Conservation (phyloP, 140 eudicot genomes). For the Erigeron philadelphicus region DNA sequence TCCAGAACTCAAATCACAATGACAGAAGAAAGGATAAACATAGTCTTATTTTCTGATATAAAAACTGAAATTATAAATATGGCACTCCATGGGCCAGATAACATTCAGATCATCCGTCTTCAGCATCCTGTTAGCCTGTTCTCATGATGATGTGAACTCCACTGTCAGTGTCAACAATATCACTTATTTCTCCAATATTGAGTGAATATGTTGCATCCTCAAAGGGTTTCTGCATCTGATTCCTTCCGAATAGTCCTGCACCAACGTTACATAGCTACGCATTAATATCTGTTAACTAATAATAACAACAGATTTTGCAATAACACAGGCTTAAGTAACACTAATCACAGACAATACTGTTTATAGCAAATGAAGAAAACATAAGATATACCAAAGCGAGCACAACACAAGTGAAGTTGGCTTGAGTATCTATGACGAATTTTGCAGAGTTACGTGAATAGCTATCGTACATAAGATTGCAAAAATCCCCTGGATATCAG, state of each 20-base stretch:
- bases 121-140: slow-evolving; percentile 6
- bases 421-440: no score
- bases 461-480: no score
- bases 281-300: background rate
- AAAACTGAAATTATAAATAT: slow-evolving; percentile 4
- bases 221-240: slow-evolving; percentile 94
- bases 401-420: no score
- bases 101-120: background rate
- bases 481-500: no score
- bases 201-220: slow-evolving; percentile 75
- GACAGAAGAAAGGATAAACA: slow-evolving; percentile 16
- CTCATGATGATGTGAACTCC: slow-evolving; percentile 23
- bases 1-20: slow-evolving; percentile 15
- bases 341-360: no score
- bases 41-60: slow-evolving; percentile 21
- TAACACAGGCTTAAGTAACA: no score
- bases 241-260: slow-evolving; percentile 79
- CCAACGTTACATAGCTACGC: slow-evolving; percentile 14
- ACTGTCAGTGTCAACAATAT: slow-evolving; percentile 10
- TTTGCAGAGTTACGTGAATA: no score
- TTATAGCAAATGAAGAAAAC: no score
- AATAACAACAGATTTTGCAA: no score
- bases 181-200: background rate
- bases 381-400: no score
- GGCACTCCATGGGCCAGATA: background rate